These are phyloP conservation scores for Helicostylum pulchrum DNA, from an alignment of 192 early-diverging fungal genomes.

Conservation along the genomic window DNA sequence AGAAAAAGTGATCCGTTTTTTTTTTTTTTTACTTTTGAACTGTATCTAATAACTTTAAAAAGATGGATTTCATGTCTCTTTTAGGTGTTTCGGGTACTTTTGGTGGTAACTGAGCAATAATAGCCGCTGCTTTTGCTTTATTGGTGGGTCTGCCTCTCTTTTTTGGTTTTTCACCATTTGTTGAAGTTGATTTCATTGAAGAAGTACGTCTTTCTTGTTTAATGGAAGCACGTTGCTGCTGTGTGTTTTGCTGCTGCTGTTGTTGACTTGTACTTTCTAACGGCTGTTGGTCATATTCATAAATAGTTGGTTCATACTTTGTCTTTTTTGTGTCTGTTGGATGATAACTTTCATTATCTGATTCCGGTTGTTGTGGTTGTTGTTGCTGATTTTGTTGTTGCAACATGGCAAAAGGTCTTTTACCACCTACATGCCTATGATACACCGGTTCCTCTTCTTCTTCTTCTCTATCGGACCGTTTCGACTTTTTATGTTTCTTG, in stretches of 20 bases:
- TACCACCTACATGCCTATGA: slow-evolving; percentile 16
- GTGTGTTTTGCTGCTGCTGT: slow-evolving; percentile 1
- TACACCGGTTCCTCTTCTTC: slow-evolving; percentile 16
- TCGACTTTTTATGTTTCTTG: slow-evolving; percentile 12
- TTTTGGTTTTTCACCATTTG: slow-evolving; percentile 7
- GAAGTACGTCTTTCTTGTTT: slow-evolving; percentile 19
- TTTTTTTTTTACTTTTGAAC: slow-evolving; percentile 55
- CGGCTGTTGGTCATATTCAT: slow-evolving; percentile 1
- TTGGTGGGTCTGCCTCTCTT: slow-evolving; percentile 36
- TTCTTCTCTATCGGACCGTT: slow-evolving; percentile 33
- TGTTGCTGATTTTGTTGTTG: slow-evolving; percentile 22
- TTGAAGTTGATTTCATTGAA: not conserved
- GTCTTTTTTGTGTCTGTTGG: not conserved
- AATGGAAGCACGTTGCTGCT: not conserved
- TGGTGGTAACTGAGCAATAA: not conserved
- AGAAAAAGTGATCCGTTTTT: not conserved
- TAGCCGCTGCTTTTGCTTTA: slow-evolving; percentile 31
- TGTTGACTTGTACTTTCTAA: not conserved
- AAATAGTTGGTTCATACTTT: not conserved
- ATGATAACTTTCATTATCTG: not conserved
- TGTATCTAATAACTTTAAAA: slow-evolving; percentile 58
- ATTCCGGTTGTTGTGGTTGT: slow-evolving; percentile 25
- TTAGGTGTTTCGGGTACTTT: slow-evolving; percentile 24
- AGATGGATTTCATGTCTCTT: slow-evolving; percentile 60
- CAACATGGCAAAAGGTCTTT: slow-evolving; percentile 1